Evolutionary conservation across 108 stramenopile genomes (phyloP).

Genomic region (Aurantiochytrium sp.): DNA sequence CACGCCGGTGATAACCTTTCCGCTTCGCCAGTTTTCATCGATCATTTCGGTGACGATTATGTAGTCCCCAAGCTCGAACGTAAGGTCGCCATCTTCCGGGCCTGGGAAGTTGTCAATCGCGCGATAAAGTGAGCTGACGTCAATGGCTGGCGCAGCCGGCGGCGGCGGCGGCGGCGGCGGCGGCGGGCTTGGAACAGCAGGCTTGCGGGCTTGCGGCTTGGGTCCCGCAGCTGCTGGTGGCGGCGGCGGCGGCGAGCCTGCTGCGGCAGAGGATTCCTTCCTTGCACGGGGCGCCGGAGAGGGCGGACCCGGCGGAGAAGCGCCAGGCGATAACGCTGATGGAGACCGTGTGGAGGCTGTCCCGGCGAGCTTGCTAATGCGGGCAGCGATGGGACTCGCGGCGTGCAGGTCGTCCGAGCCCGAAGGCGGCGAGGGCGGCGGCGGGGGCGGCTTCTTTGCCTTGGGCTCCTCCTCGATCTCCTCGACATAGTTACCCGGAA

Average conservation of each 20-base stretch:
- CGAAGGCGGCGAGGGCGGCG: not conserved
- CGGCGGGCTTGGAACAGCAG: not conserved
- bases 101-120: not conserved
- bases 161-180: not conserved
- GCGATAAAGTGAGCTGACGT: not conserved
- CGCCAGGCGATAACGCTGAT: too few relatives aligned
- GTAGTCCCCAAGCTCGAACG: not conserved
- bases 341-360: too few relatives aligned
- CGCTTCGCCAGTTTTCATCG: not conserved
- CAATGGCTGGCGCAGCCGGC: not conserved
- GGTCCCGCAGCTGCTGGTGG: too few relatives aligned
- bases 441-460: not conserved
- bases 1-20: not conserved
- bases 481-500: conserved; percentile 17
- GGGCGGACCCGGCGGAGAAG: too few relatives aligned
- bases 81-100: not conserved
- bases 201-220: not conserved
- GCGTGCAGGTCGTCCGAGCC: not conserved
- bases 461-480: not conserved
- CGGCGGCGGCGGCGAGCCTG: too few relatives aligned
- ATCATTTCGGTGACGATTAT: not conserved
- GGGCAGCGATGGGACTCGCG: not conserved
- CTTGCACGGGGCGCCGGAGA: too few relatives aligned
- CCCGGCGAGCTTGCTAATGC: not conserved
- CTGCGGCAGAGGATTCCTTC: too few relatives aligned